Base-by-base conservation (phyloP, 176 grass and related monocot genomes). In the Musa itinerans region DNA sequence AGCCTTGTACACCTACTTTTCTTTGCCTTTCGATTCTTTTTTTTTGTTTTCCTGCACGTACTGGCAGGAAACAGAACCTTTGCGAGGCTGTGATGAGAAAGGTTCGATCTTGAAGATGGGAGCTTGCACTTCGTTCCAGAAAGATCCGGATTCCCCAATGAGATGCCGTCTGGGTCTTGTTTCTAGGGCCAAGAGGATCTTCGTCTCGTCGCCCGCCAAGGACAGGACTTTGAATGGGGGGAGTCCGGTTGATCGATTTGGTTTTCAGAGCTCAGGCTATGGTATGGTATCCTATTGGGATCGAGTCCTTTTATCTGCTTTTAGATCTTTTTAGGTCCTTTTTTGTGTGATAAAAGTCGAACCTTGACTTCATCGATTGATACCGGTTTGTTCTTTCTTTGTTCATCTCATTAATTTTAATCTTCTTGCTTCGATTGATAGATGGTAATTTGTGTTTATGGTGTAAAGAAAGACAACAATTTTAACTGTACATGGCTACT, bases 121-220 rank as follows among this genome's bases (percentile, higher is more conserved):
- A 76, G 78, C 86, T 67, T 97, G 90, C 77, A 84, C 90, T 76
- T 97, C 90, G 27, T 75, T 84, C 76, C 74, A 86, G 23, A 93
- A 87, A 74, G 83, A 85, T 67, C 20, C 79, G 15, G 88, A 61
- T 23, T 65, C 62, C 10, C 19, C 15, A 48, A 81, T 78, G 56
- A 74, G 78, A 14, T 15, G 50, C 63, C 72, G 77, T 20, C 56
- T 73, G 83, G 58, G 78, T 72, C 29, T 86, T 27, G 69, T 19
- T 77, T 62, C 81, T 4, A 86, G 78, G 74, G 84, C 83, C 53
- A 81, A 89, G 83, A 81, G 87, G 74, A 61, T 78, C 72, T 85
- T 90, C 76, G 63, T 77, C 49, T 56, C 73, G 12, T 86, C 93
- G 76, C 87, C 93, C 13, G 16, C n/a, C 62, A 97, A 89, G 82